These are phyloP conservation scores for Phytophthora ramorum DNA, from an alignment of 352 stramenopile species.

Conservation along the genomic window DNA sequence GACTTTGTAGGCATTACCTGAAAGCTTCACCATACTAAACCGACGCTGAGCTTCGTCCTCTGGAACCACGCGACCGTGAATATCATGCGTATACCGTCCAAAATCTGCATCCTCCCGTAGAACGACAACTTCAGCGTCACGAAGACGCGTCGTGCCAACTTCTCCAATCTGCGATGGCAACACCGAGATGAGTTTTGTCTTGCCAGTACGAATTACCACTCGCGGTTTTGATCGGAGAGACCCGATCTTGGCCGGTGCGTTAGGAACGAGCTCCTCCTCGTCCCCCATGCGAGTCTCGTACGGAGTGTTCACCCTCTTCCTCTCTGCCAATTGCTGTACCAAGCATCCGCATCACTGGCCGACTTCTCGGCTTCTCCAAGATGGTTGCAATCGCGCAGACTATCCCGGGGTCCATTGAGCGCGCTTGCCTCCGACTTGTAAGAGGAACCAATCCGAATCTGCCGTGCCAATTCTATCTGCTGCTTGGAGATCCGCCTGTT, in stretches of 20 bases:
- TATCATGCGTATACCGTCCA: conserved; percentile 71
- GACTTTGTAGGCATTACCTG: conserved; percentile 53
- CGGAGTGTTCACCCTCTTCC: conserved; percentile 69
- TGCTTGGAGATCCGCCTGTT: background rate
- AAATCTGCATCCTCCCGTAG: conserved; percentile 74
- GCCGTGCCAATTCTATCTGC: background rate
- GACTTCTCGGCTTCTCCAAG: background rate
- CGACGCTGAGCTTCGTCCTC: conserved; percentile 60
- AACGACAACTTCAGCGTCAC: conserved; percentile 68
- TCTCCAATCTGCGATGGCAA: conserved; percentile 82
- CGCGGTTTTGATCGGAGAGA: conserved; percentile 24
- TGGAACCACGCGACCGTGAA: conserved; percentile 71
- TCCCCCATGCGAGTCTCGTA: conserved; percentile 89
- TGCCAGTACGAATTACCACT: conserved; percentile 5
- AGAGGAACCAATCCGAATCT: conserved; percentile 51
- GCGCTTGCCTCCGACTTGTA: conserved; percentile 72
- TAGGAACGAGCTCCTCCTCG: conserved; percentile 77
- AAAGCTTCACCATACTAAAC: conserved; percentile 67
- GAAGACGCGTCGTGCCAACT: conserved; percentile 83
- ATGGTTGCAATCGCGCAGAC: conserved; percentile 1
- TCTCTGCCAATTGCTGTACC: conserved; percentile 43
- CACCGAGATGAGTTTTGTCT: conserved; percentile 27
- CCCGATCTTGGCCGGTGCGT: conserved; percentile 18
- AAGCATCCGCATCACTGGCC: conserved; percentile 32
- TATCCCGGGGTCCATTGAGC: conserved; percentile 12